Evolutionary conservation across 371 early-diverging fungal species (phyloP), one percentile per base, ranked within the genome.

Genomic region (Lichtheimia corymbifera): DNA sequence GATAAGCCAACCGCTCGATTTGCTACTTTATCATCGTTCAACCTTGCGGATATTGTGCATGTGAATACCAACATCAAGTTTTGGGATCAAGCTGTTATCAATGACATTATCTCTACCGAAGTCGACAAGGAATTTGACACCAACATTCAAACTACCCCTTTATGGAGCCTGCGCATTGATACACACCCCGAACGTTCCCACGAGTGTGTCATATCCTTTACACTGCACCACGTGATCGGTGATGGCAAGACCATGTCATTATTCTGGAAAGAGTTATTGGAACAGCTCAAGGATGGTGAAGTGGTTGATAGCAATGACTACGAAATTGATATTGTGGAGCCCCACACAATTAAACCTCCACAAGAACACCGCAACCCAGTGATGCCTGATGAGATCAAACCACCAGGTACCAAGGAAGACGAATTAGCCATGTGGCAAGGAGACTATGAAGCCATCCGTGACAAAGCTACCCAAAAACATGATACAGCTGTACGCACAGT

Each of bases 231-330:
- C 44, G 55, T 65, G 9, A 67, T 76, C 35, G 59, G 44, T 4
- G 77, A 80, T 35, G 80, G 80, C n/a, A 68, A 63, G 59, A 75
- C 72, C 58, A 51, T 75, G 25, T 41, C 55, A 0, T 58, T 65
- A 0, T 72, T 80, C 47, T 73, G 70, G 72, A 47, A 55, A 18
- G 67, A 58, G 6, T 45, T 79, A 13, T 50, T 76, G 15, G 40
- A 57, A 1, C 47, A 55, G 20, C 28, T 78, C 20, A 72, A 68
- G 18, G 47, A 47, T n/a, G 47, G 22, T n/a, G 15, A 7, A 22
- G 35, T 53, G 17, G 30, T 42, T 40, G 50, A 24, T 27, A 12
- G 25, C 15, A 9, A 35, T 13, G 51, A 7, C 18, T n/a, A 28
- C 17, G 50, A 57, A 24, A 24, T 18, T 27, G 43, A 57, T 30